phyloP scores from a whole-genome alignment of 139 green algal genomes.

The Edaphochlamys debaryana region DNA sequence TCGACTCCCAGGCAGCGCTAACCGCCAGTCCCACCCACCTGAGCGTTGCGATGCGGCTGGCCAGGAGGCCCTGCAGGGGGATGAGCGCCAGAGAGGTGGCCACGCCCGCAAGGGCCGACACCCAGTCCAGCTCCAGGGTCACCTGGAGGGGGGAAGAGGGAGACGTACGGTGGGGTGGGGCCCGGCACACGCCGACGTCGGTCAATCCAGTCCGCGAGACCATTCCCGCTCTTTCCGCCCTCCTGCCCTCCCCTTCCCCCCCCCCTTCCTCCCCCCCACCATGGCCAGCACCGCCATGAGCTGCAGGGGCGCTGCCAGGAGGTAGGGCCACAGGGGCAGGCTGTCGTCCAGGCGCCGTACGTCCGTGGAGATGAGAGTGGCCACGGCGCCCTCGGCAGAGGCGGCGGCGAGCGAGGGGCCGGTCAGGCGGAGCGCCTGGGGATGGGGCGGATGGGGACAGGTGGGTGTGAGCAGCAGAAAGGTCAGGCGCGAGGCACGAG shows the following conservation, averaged over 20 bases:
- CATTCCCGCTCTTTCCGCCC: no score
- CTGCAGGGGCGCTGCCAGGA: slow-evolving; percentile 67
- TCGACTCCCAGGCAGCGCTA: no score
- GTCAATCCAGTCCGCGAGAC: no score
- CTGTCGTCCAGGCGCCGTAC: slow-evolving; percentile 81
- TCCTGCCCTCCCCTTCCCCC: neutral
- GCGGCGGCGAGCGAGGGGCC: no score
- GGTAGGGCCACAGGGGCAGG: slow-evolving; percentile 68
- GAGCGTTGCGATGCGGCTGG: neutral
- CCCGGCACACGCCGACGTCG: neutral
- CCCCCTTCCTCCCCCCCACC: slow-evolving; percentile 45
- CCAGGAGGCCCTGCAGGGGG: neutral
- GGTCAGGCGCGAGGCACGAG: no score
- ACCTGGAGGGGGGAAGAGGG: slow-evolving; percentile 22
- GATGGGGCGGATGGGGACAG: neutral
- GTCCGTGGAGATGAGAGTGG: slow-evolving; percentile 57
- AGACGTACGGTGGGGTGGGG: neutral
- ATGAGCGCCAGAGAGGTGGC: slow-evolving; percentile 61
- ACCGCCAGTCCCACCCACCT: neutral
- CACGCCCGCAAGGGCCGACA: slow-evolving; percentile 61
- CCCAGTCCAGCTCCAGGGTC: slow-evolving; percentile 52
- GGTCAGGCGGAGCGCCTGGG: no score
- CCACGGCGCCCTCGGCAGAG: neutral
- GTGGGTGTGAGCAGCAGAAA: neutral
- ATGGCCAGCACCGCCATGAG: slow-evolving; percentile 72